Percentiles rank a stretch among this genome's conserved stretches.
These are phyloP conservation scores for Carex cristatella DNA, from an alignment of 176 grass and related monocot species.

Conservation along the genomic window DNA sequence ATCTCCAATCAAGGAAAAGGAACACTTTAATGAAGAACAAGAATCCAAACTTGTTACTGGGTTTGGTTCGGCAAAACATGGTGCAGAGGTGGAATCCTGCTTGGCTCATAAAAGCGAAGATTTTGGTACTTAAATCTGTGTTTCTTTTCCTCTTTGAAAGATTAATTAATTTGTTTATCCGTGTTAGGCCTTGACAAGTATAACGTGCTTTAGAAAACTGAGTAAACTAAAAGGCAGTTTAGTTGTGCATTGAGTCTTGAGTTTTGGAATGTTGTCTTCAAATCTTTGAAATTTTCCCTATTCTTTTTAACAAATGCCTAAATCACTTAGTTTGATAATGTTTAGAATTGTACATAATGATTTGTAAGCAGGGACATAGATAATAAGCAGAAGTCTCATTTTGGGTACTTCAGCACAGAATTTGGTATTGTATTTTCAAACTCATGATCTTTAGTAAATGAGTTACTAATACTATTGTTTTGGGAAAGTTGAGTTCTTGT, in stretches of 20 bases:
- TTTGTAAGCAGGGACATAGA: neutral
- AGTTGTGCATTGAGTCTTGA: neutral
- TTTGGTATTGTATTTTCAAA: neutral
- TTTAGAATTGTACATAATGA: neutral
- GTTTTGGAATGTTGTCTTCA: neutral
- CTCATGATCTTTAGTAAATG: neutral
- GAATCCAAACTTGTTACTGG: constrained; percentile 30
- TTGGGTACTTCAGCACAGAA: neutral
- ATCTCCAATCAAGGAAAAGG: constrained; percentile 56
- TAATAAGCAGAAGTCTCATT: neutral
- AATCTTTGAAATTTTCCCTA: neutral
- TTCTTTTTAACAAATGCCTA: neutral
- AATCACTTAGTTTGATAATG: neutral
- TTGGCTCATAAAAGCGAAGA: constrained; percentile 33
- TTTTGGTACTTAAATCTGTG: constrained; percentile 42
- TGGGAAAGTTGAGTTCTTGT: neutral
- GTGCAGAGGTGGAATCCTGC: constrained; percentile 15
- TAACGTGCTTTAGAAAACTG: neutral
- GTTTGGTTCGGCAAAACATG: constrained; percentile 31
- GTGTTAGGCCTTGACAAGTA: neutral
- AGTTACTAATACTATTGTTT: neutral
- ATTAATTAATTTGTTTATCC: neutral
- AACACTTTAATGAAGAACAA: constrained; percentile 30
- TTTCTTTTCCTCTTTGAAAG: neutral
- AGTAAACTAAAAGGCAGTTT: neutral